Conservation (phyloP, 2,329 filamentous ascomycete genomes). For the Magnaporthiopsis rhizophila region DNA sequence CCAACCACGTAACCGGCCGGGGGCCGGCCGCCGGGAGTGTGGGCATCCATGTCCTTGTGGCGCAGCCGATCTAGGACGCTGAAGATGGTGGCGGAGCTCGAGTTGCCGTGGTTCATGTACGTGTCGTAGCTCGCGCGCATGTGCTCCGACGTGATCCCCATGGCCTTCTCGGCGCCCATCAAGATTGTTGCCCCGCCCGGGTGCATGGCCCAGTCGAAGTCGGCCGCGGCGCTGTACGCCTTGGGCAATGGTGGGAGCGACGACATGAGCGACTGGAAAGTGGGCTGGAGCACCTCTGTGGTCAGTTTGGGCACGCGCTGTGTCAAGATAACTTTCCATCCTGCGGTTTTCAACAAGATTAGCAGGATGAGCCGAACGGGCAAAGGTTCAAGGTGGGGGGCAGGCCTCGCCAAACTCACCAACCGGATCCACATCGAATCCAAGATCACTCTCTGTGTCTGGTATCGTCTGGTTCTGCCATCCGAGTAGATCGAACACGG, state of each 20-base stretch:
- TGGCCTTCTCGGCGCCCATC: constrained; percentile 49
- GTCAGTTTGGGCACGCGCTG: constrained; percentile 53
- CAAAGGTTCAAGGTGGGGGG: neutral
- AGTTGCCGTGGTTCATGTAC: constrained; percentile 62
- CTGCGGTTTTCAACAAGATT: constrained; percentile 18
- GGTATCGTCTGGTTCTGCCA: constrained; percentile 58
- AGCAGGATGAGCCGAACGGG: neutral
- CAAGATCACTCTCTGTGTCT: constrained; percentile 53
- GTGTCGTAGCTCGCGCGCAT: constrained; percentile 63
- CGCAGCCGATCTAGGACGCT: constrained; percentile 57
- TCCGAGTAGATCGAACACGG: constrained; percentile 53
- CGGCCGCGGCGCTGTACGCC: constrained; percentile 35
- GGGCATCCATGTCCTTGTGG: constrained; percentile 49
- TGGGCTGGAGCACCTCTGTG: constrained; percentile 38
- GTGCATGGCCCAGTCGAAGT: constrained; percentile 69
- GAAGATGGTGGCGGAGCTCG: constrained; percentile 61
- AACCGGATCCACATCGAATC: constrained; percentile 55
- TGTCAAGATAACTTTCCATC: constrained; percentile 61
- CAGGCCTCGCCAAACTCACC: constrained; percentile 30
- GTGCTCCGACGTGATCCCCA: constrained; percentile 53
- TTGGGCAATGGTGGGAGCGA: constrained; percentile 34
- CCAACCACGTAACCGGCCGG: constrained; percentile 53
- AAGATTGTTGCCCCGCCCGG: constrained; percentile 62
- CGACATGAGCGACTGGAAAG: constrained; percentile 46
- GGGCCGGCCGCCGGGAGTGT: constrained; percentile 40